These are phyloP conservation scores for Yarrowia galli DNA, from an alignment of 1,139 yeast genomes.

Conservation along the genomic window DNA sequence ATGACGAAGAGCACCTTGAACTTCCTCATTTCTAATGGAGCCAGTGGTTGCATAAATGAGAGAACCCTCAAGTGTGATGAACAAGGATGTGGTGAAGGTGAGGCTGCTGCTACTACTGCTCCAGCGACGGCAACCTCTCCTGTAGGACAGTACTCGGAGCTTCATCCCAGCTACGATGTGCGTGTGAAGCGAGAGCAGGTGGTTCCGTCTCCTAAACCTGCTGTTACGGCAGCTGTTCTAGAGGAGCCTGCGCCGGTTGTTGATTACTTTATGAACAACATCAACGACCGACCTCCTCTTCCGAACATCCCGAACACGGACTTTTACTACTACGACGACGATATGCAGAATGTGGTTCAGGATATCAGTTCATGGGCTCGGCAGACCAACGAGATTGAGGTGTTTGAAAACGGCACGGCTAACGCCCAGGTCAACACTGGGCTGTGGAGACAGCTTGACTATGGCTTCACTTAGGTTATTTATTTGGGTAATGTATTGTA, in stretches of 20 bases:
- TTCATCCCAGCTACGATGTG: constrained; percentile 27
- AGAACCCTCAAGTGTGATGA: constrained; percentile 38
- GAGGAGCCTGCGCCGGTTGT: constrained; percentile 18
- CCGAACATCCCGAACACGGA: constrained; percentile 25
- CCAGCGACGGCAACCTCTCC: constrained; percentile 7
- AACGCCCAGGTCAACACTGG: constrained; percentile 20
- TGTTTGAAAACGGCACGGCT: constrained; percentile 35
- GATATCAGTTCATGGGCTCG: constrained; percentile 66
- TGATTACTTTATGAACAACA: constrained; percentile 29
- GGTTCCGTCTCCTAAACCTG: constrained; percentile 5
- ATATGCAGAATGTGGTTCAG: constrained; percentile 61
- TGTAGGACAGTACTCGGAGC: constrained; percentile 30
- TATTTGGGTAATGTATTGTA: not conserved
- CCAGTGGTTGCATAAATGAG: constrained; percentile 32
- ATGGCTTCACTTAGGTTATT: constrained; percentile 28
- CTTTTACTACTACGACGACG: constrained; percentile 57
- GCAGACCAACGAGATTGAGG: constrained; percentile 35
- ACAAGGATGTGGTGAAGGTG: constrained; percentile 13
- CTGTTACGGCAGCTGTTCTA: not conserved
- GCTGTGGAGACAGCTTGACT: constrained; percentile 30
- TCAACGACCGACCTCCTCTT: constrained; percentile 23
- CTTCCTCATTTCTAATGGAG: constrained; percentile 48
- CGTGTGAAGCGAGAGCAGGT: constrained; percentile 20
- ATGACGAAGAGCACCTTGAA: constrained; percentile 61
- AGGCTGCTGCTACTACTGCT: constrained; percentile 5